Percentiles rank a stretch among this genome's conserved stretches.
Conservation (phyloP, 116 monocot species). For the Zostera marina region DNA sequence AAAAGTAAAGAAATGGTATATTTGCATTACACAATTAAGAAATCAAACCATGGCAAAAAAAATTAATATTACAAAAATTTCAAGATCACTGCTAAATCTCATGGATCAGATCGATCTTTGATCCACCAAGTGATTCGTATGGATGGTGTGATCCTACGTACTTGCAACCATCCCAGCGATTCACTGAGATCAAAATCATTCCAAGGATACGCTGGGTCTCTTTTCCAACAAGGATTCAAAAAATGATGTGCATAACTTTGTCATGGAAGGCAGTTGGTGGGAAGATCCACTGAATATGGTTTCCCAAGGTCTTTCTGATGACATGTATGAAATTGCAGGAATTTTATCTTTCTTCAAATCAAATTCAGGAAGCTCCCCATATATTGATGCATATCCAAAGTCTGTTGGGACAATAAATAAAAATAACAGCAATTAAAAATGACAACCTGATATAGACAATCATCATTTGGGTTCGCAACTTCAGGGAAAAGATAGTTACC, state of each 20-base stretch:
- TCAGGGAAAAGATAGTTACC: conserved; percentile 15
- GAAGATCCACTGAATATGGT: conserved; percentile 75
- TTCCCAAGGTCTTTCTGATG: conserved; percentile 82
- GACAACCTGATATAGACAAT: not conserved
- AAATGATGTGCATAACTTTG: conserved; percentile 62
- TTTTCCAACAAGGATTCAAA: conserved; percentile 66
- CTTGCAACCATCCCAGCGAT: no score
- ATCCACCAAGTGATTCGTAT: no score
- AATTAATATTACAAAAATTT: no score
- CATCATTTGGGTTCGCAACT: not conserved
- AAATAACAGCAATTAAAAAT: not conserved
- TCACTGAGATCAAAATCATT: not conserved
- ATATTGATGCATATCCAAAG: conserved; percentile 72
- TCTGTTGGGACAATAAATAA: not conserved
- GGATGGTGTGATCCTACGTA: no score
- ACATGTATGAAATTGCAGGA: conserved; percentile 33
- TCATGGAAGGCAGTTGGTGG: conserved; percentile 65
- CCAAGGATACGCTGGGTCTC: conserved; percentile 5
- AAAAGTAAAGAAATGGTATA: no score
- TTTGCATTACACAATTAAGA: no score
- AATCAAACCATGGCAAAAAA: no score
- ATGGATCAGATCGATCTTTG: no score
- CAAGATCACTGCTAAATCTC: no score
- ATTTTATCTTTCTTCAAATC: conserved; percentile 14
- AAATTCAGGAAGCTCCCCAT: conserved; percentile 53